Evolutionary conservation across 257 asterid species (phyloP), one percentile per base, ranked within the genome.

Genomic region (Solanum tacnaense): DNA sequence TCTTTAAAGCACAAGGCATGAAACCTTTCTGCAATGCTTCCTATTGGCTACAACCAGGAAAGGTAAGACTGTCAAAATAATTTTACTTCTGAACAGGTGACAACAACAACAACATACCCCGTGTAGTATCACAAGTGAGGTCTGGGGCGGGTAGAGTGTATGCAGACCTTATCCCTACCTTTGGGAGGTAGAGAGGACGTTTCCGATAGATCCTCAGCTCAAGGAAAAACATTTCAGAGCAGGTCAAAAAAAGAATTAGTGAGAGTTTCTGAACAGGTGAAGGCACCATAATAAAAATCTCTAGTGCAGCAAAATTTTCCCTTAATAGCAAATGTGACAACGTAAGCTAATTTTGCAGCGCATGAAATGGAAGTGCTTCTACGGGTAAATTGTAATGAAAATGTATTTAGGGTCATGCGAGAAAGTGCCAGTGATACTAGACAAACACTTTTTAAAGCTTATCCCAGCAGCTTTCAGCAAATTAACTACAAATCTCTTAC

Each of bases 21-120:
- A 90, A 95, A 96, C 90, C 96, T 94, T 94, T 96, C 99, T 18
- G 95, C 93, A 89, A 93, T 94, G 91, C 92, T 93, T 89, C 98
- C 98, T 88, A 95, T 92, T 29, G 98, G 98, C 99, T 96, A 94
- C 93, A 92, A 88, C 89, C 87, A 90, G 70, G 71, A 88, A 88
- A 84, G 71, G 27, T 81, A 58, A 83, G 86, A 70, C 84, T 79
- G 73, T 86, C 36, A 87, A 87, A 91, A 90, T 49, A 86, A 74
- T 84, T 62, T 23, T 76, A 82, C 38, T 82, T 78, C 25, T 16
- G 72, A 65, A 65, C 29, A 65, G 72, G 32, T n/a, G 72, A 65
- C 18, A n/a, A 65, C 32, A 65, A 58, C 68, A 58, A 65, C 72
- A n/a, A 10, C 32, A n/a, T 65, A 11, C 32, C 2, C 32, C 1